These are phyloP conservation scores for Clavispora carvajalis DNA, from an alignment of 805 yeast species.

Conservation along the genomic window DNA sequence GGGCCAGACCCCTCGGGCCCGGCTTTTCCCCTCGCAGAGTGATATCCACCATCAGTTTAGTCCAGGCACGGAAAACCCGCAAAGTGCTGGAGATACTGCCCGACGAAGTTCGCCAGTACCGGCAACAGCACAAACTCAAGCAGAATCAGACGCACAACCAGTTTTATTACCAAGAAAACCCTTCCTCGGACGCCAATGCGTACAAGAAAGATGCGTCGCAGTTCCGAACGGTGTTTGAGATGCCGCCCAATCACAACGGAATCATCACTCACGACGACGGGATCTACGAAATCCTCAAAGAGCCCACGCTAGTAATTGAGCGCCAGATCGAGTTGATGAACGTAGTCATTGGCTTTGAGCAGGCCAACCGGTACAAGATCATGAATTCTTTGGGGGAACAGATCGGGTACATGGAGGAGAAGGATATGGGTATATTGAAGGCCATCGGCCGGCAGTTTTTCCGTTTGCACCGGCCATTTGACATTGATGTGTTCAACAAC, in stretches of 20 bases:
- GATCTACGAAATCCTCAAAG: slow-evolving; percentile 55
- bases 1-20: not conserved
- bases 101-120: slow-evolving; percentile 27
- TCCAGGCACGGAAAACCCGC: slow-evolving; percentile 18
- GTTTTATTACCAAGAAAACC: slow-evolving; percentile 25
- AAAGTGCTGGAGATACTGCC: slow-evolving; percentile 29
- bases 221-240: slow-evolving; percentile 26
- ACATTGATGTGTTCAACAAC: slow-evolving; percentile 64
- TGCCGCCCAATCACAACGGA: slow-evolving; percentile 44
- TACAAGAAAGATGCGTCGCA: slow-evolving; percentile 24
- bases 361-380: slow-evolving; percentile 73
- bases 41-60: not conserved
- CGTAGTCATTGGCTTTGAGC: slow-evolving; percentile 83
- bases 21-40: not conserved
- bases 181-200: slow-evolving; percentile 20
- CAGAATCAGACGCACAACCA: slow-evolving; percentile 4
- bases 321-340: slow-evolving; percentile 87
- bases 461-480: slow-evolving; percentile 81
- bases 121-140: slow-evolving; percentile 5
- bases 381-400: slow-evolving; percentile 69
- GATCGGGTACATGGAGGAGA: slow-evolving; percentile 77
- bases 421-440: slow-evolving; percentile 65
- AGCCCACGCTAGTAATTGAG: slow-evolving; percentile 84
- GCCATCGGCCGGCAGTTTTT: slow-evolving; percentile 78
- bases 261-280: slow-evolving; percentile 54